Evolutionary conservation across 345 rosid species (phyloP).

Genomic region (Ceriops decandra): DNA sequence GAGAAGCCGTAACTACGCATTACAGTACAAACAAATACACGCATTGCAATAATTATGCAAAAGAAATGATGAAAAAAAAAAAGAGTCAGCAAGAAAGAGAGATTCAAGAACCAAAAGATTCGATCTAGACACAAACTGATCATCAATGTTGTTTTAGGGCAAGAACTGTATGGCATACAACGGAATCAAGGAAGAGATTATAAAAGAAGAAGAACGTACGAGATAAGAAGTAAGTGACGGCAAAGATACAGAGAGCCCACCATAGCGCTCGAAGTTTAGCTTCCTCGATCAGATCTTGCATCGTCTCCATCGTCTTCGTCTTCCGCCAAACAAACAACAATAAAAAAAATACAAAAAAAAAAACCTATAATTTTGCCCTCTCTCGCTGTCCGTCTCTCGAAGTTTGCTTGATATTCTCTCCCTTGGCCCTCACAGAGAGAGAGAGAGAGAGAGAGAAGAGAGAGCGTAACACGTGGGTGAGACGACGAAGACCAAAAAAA

Average conservation of each 20-base stretch:
- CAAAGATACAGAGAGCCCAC: conserved; percentile 79
- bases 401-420: background rate
- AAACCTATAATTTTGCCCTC: conserved; percentile 4
- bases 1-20: no score
- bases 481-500: no score
- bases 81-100: no score
- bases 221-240: conserved; percentile 73
- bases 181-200: background rate
- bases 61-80: no score
- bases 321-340: background rate
- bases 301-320: conserved; percentile 76
- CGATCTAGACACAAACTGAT: background rate
- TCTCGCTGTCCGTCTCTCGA: background rate
- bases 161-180: background rate
- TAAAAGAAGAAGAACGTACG: conserved; percentile 46
- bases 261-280: conserved; percentile 78
- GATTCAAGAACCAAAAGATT: background rate
- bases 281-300: conserved; percentile 95
- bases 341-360: background rate
- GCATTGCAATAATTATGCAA: no score
- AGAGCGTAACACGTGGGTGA: no score
- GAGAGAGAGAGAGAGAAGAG: no score
- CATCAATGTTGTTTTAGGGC: background rate
- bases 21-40: no score
- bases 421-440: no score